Evolutionary conservation across 148 eudicot genomes (phyloP).

Genomic region (Pouteria glomerata): DNA sequence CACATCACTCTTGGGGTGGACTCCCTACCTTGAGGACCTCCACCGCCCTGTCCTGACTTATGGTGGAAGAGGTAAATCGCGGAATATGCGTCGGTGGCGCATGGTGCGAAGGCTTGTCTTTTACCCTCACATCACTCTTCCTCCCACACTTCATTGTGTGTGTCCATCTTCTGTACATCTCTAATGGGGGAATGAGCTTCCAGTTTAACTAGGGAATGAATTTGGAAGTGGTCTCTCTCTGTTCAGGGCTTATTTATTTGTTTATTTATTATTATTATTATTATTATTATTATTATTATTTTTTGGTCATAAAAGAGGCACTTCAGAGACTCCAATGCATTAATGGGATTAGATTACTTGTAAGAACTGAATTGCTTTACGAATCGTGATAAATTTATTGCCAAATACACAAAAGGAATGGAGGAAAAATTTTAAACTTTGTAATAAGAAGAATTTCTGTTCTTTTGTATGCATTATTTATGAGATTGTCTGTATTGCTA

Average conservation of each 20-base stretch:
- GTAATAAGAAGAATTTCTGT: constrained; percentile 14
- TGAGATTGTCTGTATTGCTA: constrained; percentile 3
- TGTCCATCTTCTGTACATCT: background rate
- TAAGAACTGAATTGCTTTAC: no score
- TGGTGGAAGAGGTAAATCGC: no score
- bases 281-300: no score
- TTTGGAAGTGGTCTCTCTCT: constrained; percentile 13
- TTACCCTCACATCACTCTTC: constrained; percentile 11
- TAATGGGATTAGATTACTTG: no score
- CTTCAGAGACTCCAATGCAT: no score
- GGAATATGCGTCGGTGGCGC: no score
- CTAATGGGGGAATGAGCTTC: constrained; percentile 16
- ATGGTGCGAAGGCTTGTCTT: no score
- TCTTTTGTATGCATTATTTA: constrained; percentile 13
- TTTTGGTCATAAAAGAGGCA: constrained; percentile 9
- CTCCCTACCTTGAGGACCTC: no score
- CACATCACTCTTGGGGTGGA: no score
- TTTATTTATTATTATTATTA: no score
- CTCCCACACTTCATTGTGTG: constrained; percentile 8
- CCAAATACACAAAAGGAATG: constrained; percentile 4
- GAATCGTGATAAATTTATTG: no score
- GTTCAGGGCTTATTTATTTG: constrained; percentile 28
- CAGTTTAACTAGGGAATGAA: constrained; percentile 21
- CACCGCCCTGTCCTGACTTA: no score
- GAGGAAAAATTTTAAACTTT: constrained; percentile 11